Conservation (phyloP, 176 grass and related monocot genomes). For the Ensete ventricosum region DNA sequence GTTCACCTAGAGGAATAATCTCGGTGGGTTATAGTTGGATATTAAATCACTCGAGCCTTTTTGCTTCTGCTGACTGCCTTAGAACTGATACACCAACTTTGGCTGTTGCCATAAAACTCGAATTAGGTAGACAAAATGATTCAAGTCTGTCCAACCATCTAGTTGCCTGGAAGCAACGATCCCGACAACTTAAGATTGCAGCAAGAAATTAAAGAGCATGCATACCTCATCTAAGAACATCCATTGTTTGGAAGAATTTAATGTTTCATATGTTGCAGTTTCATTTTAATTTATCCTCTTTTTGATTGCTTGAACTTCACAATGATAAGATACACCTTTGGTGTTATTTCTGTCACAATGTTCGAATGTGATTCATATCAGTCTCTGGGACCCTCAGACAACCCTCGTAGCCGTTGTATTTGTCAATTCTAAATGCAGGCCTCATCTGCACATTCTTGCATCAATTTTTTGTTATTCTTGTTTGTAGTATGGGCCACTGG, state of each 20-base stretch:
- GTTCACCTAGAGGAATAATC: neutral
- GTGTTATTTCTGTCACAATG: neutral
- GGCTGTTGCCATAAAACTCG: neutral
- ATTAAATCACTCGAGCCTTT: neutral
- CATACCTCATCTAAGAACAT: neutral
- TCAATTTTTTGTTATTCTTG: neutral
- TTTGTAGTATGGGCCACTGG: constrained; percentile 71
- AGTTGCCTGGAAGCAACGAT: neutral
- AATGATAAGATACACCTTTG: neutral
- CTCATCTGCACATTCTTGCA: neutral
- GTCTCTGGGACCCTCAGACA: neutral
- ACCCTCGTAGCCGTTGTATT: neutral
- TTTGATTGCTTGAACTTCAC: neutral
- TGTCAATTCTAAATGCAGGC: neutral
- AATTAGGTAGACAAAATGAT: neutral
- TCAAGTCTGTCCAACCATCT: neutral
- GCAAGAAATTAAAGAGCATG: neutral
- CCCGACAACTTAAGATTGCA: neutral
- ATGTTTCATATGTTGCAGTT: neutral
- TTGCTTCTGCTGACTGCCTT: neutral
- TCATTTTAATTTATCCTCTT: neutral
- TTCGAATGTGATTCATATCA: neutral
- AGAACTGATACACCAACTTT: neutral
- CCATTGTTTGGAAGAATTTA: neutral
- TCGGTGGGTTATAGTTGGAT: neutral